Evolutionary conservation across 1,284 basidiomycete genomes (phyloP).

Genomic region (Cryptococcus hybrid): DNA sequence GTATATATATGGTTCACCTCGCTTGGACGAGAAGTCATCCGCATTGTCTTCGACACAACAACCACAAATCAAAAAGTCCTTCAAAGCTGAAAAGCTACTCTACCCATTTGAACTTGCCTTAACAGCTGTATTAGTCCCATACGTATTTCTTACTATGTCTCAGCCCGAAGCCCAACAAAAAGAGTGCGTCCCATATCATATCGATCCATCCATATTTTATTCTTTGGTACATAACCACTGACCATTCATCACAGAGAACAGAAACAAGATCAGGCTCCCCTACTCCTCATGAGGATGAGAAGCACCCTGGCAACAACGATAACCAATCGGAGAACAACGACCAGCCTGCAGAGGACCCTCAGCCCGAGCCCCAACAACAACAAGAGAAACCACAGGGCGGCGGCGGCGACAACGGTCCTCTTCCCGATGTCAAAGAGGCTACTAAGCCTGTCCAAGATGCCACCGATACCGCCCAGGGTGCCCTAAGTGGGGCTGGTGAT

Average conservation of each 20-base stretch:
- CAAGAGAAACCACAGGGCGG: neutral
- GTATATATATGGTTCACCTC: no score
- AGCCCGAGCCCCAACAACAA: conserved; percentile 1
- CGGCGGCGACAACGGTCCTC: neutral
- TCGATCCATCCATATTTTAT: neutral
- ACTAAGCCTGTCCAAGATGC: conserved; percentile 1
- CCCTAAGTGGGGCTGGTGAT: neutral
- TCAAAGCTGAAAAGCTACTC: neutral
- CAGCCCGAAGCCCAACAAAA: neutral
- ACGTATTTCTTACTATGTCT: conserved; percentile 5
- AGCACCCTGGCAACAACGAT: neutral
- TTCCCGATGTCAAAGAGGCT: neutral
- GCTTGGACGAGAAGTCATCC: neutral
- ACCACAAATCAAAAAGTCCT: neutral
- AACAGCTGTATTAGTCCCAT: conserved; percentile 1
- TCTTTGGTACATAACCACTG: neutral
- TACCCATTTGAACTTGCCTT: conserved; percentile 1
- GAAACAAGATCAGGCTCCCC: neutral
- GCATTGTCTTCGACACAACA: neutral
- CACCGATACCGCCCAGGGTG: neutral
- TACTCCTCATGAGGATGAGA: neutral
- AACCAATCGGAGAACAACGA: neutral
- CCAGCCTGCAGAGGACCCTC: neutral
- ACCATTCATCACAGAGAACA: neutral
- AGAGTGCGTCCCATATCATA: neutral